These are phyloP conservation scores for Sporopachydermia quercuum DNA, from an alignment of 805 yeast species.

Conservation along the genomic window DNA sequence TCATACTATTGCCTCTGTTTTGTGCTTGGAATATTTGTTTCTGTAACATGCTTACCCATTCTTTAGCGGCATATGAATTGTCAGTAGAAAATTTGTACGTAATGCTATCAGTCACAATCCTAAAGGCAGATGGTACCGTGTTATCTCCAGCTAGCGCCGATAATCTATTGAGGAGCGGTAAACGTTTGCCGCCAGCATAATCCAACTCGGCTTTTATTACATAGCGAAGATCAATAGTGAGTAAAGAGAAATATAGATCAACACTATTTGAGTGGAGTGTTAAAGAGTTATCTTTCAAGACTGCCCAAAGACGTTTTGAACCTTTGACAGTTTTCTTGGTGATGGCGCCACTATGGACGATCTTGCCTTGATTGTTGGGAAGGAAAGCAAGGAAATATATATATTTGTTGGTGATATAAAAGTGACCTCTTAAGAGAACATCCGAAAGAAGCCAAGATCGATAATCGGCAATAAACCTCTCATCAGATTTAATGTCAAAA, in stretches of 20 bases:
- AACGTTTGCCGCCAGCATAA: slow-evolving; percentile 20
- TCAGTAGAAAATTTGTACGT: slow-evolving; percentile 61
- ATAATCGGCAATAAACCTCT: slow-evolving; percentile 26
- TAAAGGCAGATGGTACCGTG: slow-evolving; percentile 32
- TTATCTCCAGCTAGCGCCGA: slow-evolving; percentile 7
- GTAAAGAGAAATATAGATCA: slow-evolving; percentile 71
- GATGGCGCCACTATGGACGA: slow-evolving; percentile 35
- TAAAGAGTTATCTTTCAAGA: slow-evolving; percentile 52
- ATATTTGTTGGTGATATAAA: slow-evolving; percentile 51
- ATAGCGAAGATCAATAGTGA: slow-evolving; percentile 56
- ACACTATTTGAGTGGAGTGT: slow-evolving; percentile 56
- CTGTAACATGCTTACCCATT: slow-evolving; percentile 65
- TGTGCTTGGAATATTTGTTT: slow-evolving; percentile 65
- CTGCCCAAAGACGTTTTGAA: slow-evolving; percentile 61
- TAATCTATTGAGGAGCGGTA: neutral
- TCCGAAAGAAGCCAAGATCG: slow-evolving; percentile 73
- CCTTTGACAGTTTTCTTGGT: slow-evolving; percentile 24
- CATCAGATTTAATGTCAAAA: slow-evolving; percentile 11
- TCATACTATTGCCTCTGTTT: slow-evolving; percentile 56
- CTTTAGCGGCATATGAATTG: slow-evolving; percentile 52
- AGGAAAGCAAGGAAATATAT: slow-evolving; percentile 66
- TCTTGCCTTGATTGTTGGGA: slow-evolving; percentile 36
- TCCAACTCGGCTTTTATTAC: slow-evolving; percentile 43
- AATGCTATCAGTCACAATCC: slow-evolving; percentile 40
- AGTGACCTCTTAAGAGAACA: slow-evolving; percentile 74